Evolutionary conservation across 768 basidiomycete genomes (phyloP), one percentile per base, ranked within the genome.

Genomic region (Ramaria rubella): DNA sequence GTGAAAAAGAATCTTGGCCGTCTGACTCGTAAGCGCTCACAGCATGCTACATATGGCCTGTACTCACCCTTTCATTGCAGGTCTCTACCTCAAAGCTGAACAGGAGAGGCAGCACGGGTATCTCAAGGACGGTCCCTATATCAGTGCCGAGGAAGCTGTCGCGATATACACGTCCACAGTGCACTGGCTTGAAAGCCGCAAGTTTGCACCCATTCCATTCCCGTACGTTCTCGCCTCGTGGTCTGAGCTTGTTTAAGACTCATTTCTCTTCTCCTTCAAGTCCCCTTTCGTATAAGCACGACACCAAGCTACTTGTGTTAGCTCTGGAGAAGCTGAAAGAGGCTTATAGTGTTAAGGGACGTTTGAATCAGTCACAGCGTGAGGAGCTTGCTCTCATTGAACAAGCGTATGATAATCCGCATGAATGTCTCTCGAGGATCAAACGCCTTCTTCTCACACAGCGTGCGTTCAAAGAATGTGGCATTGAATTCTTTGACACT

Each of bases 1-100:
- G 93, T 95, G 15, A 95, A 97, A 79, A 98, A 99, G 83, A 99
- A 99, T 70, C 75, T 99, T 40, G 96, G 96, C 59, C 90, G 96
- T 67, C 83, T 99, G 50, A 99, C 96, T 61, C 92, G 96, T 85
- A 58, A 64, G 81, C 73, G 26, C 9, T 40, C 2, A 11, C 21
- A 14, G 9, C 49, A 38, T 33, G 31, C 19, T 34, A 23, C 29
- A 19, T 33, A 48, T 33, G 21, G 11, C 52, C 49, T 31, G 1
- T 44, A 24, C 62, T 64, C 44, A 64, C 59, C n/a, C 44, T 48
- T 15, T 5, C 15, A 49, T 43, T 31, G 7, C 49, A 85, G 83
- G 84, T 60, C 80, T 99, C 2, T 99, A 97, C 70, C 78, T 98
- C 64, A 99, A 99, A 74, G 95, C 96, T 24, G 96, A 99, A 73